Percentiles rank a stretch among this genome's conserved stretches.
These are phyloP conservation scores for Pholiota microspora DNA, from an alignment of 768 basidiomycete genomes.

Conservation along the genomic window DNA sequence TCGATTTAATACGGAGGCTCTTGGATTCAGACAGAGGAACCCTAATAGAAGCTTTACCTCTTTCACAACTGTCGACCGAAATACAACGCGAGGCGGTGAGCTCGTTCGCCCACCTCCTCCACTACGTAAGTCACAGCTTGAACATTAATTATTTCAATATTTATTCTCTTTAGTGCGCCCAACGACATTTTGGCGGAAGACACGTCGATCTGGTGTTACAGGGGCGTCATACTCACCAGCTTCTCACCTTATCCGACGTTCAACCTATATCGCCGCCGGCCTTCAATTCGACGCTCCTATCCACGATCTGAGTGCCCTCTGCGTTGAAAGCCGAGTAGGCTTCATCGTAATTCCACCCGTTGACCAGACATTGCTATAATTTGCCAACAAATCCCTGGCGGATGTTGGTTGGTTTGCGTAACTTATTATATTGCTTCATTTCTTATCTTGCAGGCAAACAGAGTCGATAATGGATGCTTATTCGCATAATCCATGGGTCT, in stretches of 20 bases:
- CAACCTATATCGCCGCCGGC: conserved; percentile 78
- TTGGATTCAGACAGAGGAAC: conserved; percentile 10
- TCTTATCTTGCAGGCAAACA: neutral
- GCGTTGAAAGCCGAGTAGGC: conserved; percentile 56
- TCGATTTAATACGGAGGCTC: conserved; percentile 4
- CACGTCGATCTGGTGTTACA: conserved; percentile 67
- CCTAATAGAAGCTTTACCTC: conserved; percentile 29
- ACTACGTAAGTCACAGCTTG: conserved; percentile 61
- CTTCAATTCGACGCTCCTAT: conserved; percentile 62
- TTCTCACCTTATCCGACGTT: conserved; percentile 69
- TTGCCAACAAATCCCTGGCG: conserved; percentile 1
- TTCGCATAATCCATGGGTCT: neutral
- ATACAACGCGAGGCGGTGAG: conserved; percentile 39
- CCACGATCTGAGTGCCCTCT: conserved; percentile 59
- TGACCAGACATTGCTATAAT: conserved; percentile 30
- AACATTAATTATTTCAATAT: conserved; percentile 5
- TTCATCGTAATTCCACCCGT: conserved; percentile 42
- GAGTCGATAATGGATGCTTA: neutral
- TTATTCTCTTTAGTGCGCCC: conserved; percentile 58
- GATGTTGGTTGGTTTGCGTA: neutral
- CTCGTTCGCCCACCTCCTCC: conserved; percentile 62
- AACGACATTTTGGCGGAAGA: conserved; percentile 79
- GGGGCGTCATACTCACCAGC: conserved; percentile 72
- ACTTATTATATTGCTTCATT: neutral
- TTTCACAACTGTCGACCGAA: conserved; percentile 22